Evolutionary conservation across 495 filamentous ascomycete genomes (phyloP).

Genomic region (Aspergillus avenaceus): DNA sequence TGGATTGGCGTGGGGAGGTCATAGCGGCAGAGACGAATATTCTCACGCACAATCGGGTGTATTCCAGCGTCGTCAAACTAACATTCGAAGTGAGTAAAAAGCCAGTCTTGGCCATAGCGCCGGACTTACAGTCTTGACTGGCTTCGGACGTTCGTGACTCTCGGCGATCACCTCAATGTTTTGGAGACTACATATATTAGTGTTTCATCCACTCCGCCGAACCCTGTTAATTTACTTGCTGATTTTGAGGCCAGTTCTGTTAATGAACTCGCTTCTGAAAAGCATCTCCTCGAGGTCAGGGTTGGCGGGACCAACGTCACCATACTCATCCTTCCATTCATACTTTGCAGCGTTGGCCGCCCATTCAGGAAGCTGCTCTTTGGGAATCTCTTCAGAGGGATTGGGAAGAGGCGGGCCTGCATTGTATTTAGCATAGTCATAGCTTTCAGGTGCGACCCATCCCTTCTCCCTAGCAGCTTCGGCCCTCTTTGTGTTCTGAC

Average conservation of each 20-base stretch:
- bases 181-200: slow-evolving; percentile 20
- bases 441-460: slow-evolving; percentile 51
- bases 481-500: slow-evolving; percentile 24
- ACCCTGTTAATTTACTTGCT: slow-evolving; percentile 26
- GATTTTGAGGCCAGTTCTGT: slow-evolving; percentile 38
- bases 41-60: slow-evolving; percentile 77
- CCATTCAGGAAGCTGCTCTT: slow-evolving; percentile 40
- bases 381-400: slow-evolving; percentile 14
- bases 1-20: slow-evolving; percentile 79
- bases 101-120: no score
- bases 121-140: slow-evolving; percentile 32
- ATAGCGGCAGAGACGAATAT: slow-evolving; percentile 67
- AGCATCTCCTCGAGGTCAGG: slow-evolving; percentile 66
- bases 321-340: slow-evolving; percentile 80
- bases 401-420: slow-evolving; percentile 25
- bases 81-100: no score
- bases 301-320: slow-evolving; percentile 73
- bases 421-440: slow-evolving; percentile 52
- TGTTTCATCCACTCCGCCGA: background rate
- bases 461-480: slow-evolving; percentile 34
- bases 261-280: slow-evolving; percentile 53
- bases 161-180: slow-evolving; percentile 33
- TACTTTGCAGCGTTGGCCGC: slow-evolving; percentile 61
- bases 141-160: slow-evolving; percentile 24
- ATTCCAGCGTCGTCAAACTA: slow-evolving; percentile 75